Percentiles rank a stretch among this genome's conserved stretches.
Evolutionary conservation across 1,284 basidiomycete genomes (phyloP).

Genomic region (Agroathelia rolfsii): DNA sequence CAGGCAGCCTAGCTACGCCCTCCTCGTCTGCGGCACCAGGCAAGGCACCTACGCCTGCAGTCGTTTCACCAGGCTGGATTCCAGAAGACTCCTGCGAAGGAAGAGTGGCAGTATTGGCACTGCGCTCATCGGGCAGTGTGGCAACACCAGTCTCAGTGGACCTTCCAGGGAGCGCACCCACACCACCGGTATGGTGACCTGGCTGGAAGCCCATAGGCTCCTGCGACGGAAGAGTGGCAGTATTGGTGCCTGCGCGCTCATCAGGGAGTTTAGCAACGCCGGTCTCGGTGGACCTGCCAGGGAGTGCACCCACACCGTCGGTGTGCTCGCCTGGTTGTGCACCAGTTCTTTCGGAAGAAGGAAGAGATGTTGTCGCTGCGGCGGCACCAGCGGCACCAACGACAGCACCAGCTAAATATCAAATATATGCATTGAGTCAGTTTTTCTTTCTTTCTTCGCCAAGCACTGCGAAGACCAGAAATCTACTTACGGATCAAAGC

Average conservation of each 20-base stretch:
- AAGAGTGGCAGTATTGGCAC: too few relatives aligned
- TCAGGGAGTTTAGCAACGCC: conserved; percentile 32
- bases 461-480: too few relatives aligned
- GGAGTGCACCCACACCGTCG: conserved; percentile 26
- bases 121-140: conserved; percentile 21
- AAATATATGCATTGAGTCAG: conserved; percentile 12
- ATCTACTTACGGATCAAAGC: too few relatives aligned
- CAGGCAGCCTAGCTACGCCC: conserved; percentile 7
- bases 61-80: too few relatives aligned
- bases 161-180: conserved; percentile 22
- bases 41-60: conserved; percentile 4
- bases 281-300: conserved; percentile 22
- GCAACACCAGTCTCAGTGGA: conserved; percentile 21
- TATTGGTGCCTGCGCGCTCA: conserved; percentile 12
- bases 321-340: conserved; percentile 16
- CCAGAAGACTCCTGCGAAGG: too few relatives aligned
- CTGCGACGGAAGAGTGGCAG: conserved; percentile 9
- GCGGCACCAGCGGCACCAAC: conserved; percentile 8
- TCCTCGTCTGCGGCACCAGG: conserved; percentile 15
- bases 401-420: conserved; percentile 9
- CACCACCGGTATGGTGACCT: conserved; percentile 14
- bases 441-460: too few relatives aligned
- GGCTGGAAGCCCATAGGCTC: conserved; percentile 9
- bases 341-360: conserved; percentile 21
- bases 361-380: background rate